Base-by-base conservation (phyloP, 208 protist genomes). In the Leishmania martiniquensis region DNA sequence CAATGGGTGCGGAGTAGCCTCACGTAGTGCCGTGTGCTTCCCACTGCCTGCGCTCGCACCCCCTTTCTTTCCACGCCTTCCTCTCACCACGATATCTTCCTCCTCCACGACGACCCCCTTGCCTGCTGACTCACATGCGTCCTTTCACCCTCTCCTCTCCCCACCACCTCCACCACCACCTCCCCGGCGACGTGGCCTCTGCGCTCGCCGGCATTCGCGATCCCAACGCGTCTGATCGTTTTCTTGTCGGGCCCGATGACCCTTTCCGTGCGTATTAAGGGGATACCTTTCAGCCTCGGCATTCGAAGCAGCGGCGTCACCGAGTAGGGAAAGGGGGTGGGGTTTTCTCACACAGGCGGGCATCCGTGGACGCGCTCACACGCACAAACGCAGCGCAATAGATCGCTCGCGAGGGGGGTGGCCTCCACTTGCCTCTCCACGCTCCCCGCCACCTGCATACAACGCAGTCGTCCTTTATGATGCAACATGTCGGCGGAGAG, bases 401-500 rank as follows among this genome's bases (percentile, higher is more conserved):
- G 29, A 57, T 17, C 25, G 45, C 34, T 25, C 29, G 20, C 42
- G 67, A 25, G 45, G 22, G 69, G n/a, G 6, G 22, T 55, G 22
- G 4, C 42, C 49, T 1, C 44, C 17, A 13, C 32, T 7, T 9
- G 10, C 9, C 29, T 29, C 20, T 10, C 1, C 47, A 17, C 47
- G 9, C 51, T 32, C n/a, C 1, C 32, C 10, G 6, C 34, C 45
- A 42, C 68, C 39, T 4, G 20, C 20, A 17, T 62, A 17, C n/a
- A 29, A 22, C 42, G 42, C 45, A 72, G n/a, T n/a, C n/a, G 34
- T 13, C 15, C 29, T 2, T 39, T 34, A 68, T 34, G 1, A 6
- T 68, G 17, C 34, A n/a, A 15, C 69, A 74, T 74, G 69, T 45
- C 69, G 0, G 51, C 49, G 2, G 51, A 74, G 69, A 42, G 62